Evolutionary conservation across 495 filamentous ascomycete genomes (phyloP), one percentile per base, ranked within the genome.

Genomic region (Tuber borchii): DNA sequence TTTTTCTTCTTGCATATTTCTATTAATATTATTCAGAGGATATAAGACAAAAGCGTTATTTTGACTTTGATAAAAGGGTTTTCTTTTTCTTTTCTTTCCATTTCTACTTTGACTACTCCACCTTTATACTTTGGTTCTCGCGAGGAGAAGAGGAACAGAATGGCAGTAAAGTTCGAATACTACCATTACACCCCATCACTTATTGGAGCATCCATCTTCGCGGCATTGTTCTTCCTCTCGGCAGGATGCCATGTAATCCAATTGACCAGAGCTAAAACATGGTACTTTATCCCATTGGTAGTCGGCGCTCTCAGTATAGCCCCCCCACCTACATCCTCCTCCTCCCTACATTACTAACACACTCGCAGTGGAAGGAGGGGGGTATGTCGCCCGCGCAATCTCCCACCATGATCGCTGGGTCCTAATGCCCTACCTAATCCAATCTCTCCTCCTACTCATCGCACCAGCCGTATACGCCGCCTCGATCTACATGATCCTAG

Each of bases 261-360:
- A 72, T 75, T 91, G 10, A 70, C 85, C 51, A 84, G 80, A 40
- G 85, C 83, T 26, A 84, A 84, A 75, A 87, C 86, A 12, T 91
- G 87, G 87, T 91, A 89, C 81, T 89, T 91, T 70, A 87, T 87
- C 12, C 87, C 90, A 0, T 86, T 91, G 40, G 43, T 89, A 10
- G 80, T 91, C 43, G 90, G 89, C 16, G 86, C 20, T 89, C 89
- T 90, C 85, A 77, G 87, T 85, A 65, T 34, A 8, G 68, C 44
- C 44, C 39, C 14, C 56, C 43, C 48, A 74, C 42, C 61, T 3
- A 31, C 17, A 61, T 44, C 40, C 4, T 9, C 19, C 12, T 19
- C 43, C 68, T 16, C 19, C 9, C 48, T 8, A 1, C 17, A 34
- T 5, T 22, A 6, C 71, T 73, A 37, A 78, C 56, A 65, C 45